phyloP scores from a whole-genome alignment of 2,329 filamentous ascomycete genomes.

The Exserohilum turcica region DNA sequence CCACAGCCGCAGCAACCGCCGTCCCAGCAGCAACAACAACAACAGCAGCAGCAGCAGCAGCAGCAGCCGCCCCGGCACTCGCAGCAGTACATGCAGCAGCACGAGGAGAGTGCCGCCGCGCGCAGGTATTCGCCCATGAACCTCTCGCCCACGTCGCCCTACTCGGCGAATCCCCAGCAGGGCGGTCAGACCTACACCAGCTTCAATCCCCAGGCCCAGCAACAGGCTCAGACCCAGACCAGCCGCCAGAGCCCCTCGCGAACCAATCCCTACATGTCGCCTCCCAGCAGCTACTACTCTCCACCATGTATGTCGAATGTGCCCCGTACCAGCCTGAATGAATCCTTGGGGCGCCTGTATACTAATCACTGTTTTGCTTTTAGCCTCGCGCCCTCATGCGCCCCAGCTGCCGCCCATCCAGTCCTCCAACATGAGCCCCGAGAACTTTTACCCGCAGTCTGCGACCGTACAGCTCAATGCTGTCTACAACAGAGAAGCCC shows the following conservation, averaged over 20 bases:
- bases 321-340: constrained; percentile 5
- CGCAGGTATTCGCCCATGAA: constrained; percentile 98
- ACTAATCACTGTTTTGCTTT: constrained; percentile 28
- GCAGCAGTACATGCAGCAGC: constrained; percentile 70
- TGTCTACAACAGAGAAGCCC: constrained; percentile 61
- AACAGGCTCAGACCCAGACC: constrained; percentile 40
- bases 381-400: constrained; percentile 57
- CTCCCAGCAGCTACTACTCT: constrained; percentile 63
- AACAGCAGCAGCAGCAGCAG: constrained; percentile 80
- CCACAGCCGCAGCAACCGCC: constrained; percentile 46
- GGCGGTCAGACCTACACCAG: constrained; percentile 48
- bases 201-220: constrained; percentile 45
- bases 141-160: constrained; percentile 79
- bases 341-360: constrained; percentile 16
- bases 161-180: constrained; percentile 67
- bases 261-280: constrained; percentile 62
- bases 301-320: constrained; percentile 57
- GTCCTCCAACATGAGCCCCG: constrained; percentile 69
- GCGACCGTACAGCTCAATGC: constrained; percentile 73
- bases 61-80: constrained; percentile 78
- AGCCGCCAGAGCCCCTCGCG: constrained; percentile 82
- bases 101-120: constrained; percentile 80
- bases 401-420: constrained; percentile 78
- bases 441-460: constrained; percentile 74
- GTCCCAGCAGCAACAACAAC: constrained; percentile 79